A percentile compares a stretch with the other conserved stretches of the same genome.
phyloP scores from a whole-genome alignment of 1,284 basidiomycete species.

The Puccinia triticina region DNA sequence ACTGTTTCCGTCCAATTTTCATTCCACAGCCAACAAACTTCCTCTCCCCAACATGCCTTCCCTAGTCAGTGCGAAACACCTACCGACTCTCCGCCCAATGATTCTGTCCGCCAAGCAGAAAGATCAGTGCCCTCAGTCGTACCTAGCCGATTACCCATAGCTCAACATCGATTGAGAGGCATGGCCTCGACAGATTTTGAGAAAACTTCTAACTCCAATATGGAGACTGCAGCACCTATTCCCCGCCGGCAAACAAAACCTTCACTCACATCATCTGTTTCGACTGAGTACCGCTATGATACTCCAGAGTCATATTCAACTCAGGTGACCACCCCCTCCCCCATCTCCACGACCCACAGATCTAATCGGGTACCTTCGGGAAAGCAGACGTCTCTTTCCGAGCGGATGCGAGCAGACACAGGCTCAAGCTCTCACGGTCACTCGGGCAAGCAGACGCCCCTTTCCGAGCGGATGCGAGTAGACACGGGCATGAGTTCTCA shows the following conservation, averaged over 20 bases:
- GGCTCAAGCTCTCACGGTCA: too few relatives aligned
- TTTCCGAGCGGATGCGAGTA: neutral
- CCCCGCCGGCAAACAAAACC: conserved; percentile 1
- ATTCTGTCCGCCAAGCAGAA: neutral
- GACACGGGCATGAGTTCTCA: neutral
- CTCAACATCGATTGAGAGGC: conserved; percentile 16
- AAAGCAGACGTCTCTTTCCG: neutral
- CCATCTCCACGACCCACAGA: neutral
- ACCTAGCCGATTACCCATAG: conserved; percentile 8
- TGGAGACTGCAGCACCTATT: neutral
- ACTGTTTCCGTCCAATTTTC: neutral
- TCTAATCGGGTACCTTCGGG: neutral
- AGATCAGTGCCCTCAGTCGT: neutral
- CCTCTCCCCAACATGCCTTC: neutral
- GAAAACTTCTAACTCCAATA: too few relatives aligned
- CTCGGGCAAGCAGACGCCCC: neutral
- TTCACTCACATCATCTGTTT: neutral
- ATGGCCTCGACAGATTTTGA: conserved; percentile 2
- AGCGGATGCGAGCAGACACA: neutral
- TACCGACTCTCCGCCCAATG: neutral
- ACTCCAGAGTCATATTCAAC: conserved; percentile 18
- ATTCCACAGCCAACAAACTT: neutral
- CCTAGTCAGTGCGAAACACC: neutral
- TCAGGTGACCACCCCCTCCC: conserved; percentile 1
- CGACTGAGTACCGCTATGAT: conserved; percentile 14